phyloP scores from a whole-genome alignment of 1,284 basidiomycete genomes.

The Peniophora sp. region DNA sequence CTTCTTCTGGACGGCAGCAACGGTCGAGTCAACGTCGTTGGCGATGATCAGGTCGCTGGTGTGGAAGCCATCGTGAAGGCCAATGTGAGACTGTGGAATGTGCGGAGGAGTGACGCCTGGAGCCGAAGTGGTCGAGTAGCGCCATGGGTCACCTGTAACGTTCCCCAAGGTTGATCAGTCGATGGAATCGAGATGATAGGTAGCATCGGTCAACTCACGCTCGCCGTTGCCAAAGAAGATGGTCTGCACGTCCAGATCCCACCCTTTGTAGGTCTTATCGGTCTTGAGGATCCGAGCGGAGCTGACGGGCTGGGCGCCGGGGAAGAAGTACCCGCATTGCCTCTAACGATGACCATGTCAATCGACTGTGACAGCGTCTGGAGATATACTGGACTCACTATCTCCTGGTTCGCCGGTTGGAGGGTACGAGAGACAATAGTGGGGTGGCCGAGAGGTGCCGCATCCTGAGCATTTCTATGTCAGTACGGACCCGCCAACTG shows the following conservation, averaged over 20 bases:
- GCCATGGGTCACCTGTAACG: slow-evolving; percentile 61
- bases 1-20: slow-evolving; percentile 42
- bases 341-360: slow-evolving; percentile 28
- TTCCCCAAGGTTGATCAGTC: too few relatives aligned
- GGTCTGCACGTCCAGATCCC: slow-evolving; percentile 47
- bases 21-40: slow-evolving; percentile 40
- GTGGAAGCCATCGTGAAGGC: slow-evolving; percentile 55
- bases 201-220: slow-evolving; percentile 31
- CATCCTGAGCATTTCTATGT: slow-evolving; percentile 53
- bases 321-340: slow-evolving; percentile 55
- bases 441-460: slow-evolving; percentile 42
- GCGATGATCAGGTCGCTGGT: slow-evolving; percentile 46
- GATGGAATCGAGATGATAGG: slow-evolving; percentile 5
- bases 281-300: slow-evolving; percentile 30
- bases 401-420: slow-evolving; percentile 51
- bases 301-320: slow-evolving; percentile 31
- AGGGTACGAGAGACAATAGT: slow-evolving; percentile 52
- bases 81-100: slow-evolving; percentile 46
- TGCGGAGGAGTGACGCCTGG: slow-evolving; percentile 37
- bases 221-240: slow-evolving; percentile 65
- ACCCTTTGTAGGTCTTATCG: slow-evolving; percentile 48
- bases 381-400: slow-evolving; percentile 16
- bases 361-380: not conserved
- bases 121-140: slow-evolving; percentile 57
- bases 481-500: not conserved